Conservation (phyloP, 108 stramenopile species). For the Parmales sp. region DNA sequence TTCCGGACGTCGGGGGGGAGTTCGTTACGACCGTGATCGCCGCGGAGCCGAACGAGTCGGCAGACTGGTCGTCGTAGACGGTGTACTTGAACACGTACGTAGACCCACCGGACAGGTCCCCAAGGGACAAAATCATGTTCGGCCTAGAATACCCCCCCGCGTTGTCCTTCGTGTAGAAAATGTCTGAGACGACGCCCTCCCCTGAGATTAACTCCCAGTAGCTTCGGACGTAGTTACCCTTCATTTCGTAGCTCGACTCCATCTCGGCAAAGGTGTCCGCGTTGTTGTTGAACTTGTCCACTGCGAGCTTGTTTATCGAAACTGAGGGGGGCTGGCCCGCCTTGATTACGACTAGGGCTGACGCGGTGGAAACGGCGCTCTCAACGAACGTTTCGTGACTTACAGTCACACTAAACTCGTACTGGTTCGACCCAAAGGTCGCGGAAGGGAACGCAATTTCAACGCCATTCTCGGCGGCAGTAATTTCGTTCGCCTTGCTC, state of each 20-base stretch:
- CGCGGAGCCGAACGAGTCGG: not conserved
- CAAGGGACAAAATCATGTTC: not conserved
- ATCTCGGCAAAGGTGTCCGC: not conserved
- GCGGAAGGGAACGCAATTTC: not conserved
- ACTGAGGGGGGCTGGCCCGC: not conserved
- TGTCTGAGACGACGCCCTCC: not conserved
- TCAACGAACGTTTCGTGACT: not conserved
- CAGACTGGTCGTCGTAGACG: not conserved
- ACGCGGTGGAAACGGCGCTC: not conserved
- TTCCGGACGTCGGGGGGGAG: not conserved
- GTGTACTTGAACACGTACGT: constrained; percentile 10
- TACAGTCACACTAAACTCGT: not conserved
- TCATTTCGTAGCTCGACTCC: not conserved
- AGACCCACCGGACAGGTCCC: not conserved
- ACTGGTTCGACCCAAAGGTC: not conserved
- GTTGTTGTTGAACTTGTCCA: constrained; percentile 2
- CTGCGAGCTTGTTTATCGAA: not conserved
- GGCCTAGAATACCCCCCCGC: no score
- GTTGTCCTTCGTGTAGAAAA: not conserved
- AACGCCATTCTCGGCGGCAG: not conserved
- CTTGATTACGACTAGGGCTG: not conserved
- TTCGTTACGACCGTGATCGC: not conserved
- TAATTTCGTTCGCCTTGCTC: not conserved
- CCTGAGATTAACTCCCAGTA: not conserved
- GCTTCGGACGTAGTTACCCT: not conserved